Percentiles rank a stretch among this genome's conserved stretches.
Conservation (phyloP, 179 eudicot genomes). For the Amaranthus tricolor region DNA sequence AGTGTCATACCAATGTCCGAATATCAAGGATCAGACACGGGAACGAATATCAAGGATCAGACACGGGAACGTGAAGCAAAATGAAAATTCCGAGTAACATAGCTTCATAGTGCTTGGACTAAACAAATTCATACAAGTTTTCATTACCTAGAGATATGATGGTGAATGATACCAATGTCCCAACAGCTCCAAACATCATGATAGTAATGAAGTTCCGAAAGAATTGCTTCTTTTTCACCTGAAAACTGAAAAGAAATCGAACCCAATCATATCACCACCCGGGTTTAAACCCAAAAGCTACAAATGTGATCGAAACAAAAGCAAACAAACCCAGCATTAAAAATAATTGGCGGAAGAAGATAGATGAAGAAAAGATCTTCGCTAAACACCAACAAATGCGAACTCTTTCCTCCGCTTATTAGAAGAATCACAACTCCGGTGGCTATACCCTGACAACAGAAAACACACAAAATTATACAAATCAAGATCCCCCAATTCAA, state of each 20-base stretch:
- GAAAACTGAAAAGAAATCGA: slow-evolving; percentile 59
- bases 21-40: too few species aligned
- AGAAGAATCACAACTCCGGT: slow-evolving; percentile 82
- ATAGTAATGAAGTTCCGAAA: slow-evolving; percentile 94
- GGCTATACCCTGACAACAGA: slow-evolving; percentile 62
- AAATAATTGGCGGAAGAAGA: slow-evolving; percentile 97
- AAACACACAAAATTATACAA: slow-evolving; percentile 2
- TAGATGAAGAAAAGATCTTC: slow-evolving; percentile 99
- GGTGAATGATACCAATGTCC: slow-evolving; percentile 80
- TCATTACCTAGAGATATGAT: slow-evolving; percentile 74
- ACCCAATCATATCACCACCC: slow-evolving; percentile 17
- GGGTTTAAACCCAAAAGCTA: not conserved
- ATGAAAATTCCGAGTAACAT: too few species aligned
- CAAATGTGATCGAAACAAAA: not conserved
- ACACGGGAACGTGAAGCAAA: too few species aligned
- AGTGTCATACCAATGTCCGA: too few species aligned
- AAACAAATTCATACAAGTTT: not conserved
- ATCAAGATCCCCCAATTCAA: slow-evolving; percentile 1
- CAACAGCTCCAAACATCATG: slow-evolving; percentile 77
- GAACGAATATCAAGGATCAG: too few species aligned
- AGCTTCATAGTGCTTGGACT: not conserved
- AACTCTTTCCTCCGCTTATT: slow-evolving; percentile 70
- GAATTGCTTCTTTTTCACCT: slow-evolving; percentile 96
- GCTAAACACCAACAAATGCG: slow-evolving; percentile 87
- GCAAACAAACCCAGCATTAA: slow-evolving; percentile 82